Evolutionary conservation across 2,329 filamentous ascomycete species (phyloP), one percentile per base, ranked within the genome.

Genomic region (Aureobasidium sp.): DNA sequence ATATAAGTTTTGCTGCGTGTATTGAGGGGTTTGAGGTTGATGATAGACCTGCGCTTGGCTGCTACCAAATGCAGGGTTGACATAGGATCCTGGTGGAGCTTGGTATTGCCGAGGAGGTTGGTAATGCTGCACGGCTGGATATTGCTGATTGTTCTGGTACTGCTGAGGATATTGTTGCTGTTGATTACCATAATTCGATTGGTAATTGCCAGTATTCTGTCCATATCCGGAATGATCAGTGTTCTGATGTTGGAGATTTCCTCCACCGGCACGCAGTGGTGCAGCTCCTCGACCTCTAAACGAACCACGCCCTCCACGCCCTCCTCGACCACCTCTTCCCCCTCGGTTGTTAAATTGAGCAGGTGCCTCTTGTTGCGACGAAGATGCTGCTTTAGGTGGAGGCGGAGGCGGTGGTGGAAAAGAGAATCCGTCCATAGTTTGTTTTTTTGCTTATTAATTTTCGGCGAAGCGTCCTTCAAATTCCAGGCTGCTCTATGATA

Each of bases 331-430:
- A 37, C 70, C 64, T 42, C 65, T 64, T 31, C 66, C 64, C 27
- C 66, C 65, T 27, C 49, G 49, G 31, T 38, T 37, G 67, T 49
- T 47, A 71, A 68, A 65, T 69, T 73, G 43, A 69, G 69, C 29
- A 21, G 40, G 27, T 29, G 31, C 37, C 8, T 47, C 27, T 61
- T 60, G 31, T 19, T 61, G 43, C 50, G 62, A n/a, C 27, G 55
- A 57, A 46, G 57, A 57, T 25, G 64, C 38, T 35, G 67, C 55
- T 51, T 69, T 70, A 19, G 70, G 69, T 23, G 72, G 72, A 51
- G 73, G 73, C 40, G 78, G 77, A 40, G 78, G 78, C 33, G 77
- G 77, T 43, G 77, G 77, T n/a, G 77, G 77, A 55, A 79, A 79
- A 19, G 71, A 74, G 73, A 79, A 68, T 61, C 68, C 66, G 67